Conservation (phyloP, 305 asterid species). For the Ilex paraguariensis region DNA sequence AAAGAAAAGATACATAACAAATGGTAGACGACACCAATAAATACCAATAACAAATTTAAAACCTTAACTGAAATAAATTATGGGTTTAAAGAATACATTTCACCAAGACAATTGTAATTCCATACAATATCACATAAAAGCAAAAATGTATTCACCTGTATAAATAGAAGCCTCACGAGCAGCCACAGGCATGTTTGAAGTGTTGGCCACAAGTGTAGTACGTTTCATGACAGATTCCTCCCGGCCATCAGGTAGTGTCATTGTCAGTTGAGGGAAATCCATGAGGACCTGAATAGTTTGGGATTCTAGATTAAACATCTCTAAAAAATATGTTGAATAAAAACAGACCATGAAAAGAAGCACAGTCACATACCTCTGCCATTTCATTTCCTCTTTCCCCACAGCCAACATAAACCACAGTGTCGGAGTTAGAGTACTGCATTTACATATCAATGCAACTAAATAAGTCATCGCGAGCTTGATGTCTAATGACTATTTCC, state of each 20-base stretch:
- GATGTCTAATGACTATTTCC: too few species aligned
- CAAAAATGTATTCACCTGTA: conserved; percentile 53
- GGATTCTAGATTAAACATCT: conserved; percentile 18
- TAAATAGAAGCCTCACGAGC: conserved; percentile 99
- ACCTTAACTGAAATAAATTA: not conserved
- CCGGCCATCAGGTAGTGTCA: conserved; percentile 98
- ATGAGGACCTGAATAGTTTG: conserved; percentile 68
- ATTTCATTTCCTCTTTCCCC: conserved; percentile 99
- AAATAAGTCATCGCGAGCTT: not conserved
- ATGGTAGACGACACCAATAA: too few species aligned
- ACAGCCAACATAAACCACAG: conserved; percentile 99
- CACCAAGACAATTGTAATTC: not conserved
- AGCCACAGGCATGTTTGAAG: conserved; percentile 99
- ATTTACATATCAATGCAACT: conserved; percentile 16
- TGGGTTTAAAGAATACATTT: conserved; percentile 2
- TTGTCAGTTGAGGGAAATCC: conserved; percentile 99
- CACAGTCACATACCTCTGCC: conserved; percentile 73
- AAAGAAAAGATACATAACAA: too few species aligned
- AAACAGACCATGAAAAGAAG: conserved; percentile 7
- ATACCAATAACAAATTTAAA: too few species aligned
- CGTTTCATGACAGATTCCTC: conserved; percentile 99
- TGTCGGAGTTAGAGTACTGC: conserved; percentile 99
- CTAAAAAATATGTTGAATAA: not conserved
- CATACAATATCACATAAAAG: conserved; percentile 7
- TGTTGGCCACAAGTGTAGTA: conserved; percentile 97